Evolutionary conservation across 768 basidiomycete genomes (phyloP).

Genomic region (Mycena crocata): DNA sequence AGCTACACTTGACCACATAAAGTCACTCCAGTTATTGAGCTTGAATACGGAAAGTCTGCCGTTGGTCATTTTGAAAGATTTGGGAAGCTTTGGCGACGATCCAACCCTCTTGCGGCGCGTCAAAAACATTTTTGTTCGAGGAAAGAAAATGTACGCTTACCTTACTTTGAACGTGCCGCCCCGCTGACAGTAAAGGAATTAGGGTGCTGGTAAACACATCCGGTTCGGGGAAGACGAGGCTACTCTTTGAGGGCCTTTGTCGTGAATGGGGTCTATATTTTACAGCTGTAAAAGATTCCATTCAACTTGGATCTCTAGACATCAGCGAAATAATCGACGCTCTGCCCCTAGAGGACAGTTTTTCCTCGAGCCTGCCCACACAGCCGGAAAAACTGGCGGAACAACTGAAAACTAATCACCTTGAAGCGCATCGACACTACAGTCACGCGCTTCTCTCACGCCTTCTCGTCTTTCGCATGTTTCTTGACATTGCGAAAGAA

Average conservation of each 20-base stretch:
- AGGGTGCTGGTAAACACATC: slow-evolving; percentile 11
- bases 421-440: not conserved
- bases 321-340: not conserved
- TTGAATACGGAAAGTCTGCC: slow-evolving; percentile 49
- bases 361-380: not conserved
- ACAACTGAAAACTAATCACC: not conserved
- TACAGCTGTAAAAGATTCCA: not conserved
- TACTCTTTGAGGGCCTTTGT: slow-evolving; percentile 21
- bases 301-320: slow-evolving; percentile 6
- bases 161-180: not conserved
- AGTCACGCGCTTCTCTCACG: slow-evolving; percentile 18
- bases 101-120: slow-evolving; percentile 45
- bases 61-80: slow-evolving; percentile 54
- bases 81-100: slow-evolving; percentile 53
- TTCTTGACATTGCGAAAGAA: slow-evolving; percentile 10
- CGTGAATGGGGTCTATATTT: slow-evolving; percentile 28
- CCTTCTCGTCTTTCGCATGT: slow-evolving; percentile 18
- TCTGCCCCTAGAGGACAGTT: not conserved
- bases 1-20: slow-evolving; percentile 42
- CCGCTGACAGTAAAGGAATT: not conserved
- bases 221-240: slow-evolving; percentile 3
- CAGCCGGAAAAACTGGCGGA: not conserved
- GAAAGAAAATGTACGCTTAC: slow-evolving; percentile 58
- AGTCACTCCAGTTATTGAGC: slow-evolving; percentile 47
- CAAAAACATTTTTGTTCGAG: slow-evolving; percentile 56